Evolutionary conservation across 495 filamentous ascomycete species (phyloP).

Genomic region (Neurospora tetraspora): DNA sequence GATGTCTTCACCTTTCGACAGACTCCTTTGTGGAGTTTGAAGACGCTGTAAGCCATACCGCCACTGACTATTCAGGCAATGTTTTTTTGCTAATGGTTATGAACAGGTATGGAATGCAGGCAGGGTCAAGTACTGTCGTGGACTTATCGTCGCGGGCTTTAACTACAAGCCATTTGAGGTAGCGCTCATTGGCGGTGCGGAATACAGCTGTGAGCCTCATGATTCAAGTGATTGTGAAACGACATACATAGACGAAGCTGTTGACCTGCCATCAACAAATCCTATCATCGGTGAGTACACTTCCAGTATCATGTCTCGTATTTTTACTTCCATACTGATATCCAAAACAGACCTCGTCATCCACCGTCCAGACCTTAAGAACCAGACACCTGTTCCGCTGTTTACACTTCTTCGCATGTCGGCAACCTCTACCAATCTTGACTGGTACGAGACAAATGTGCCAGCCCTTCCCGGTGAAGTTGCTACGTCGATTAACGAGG

Average conservation of each 20-base stretch:
- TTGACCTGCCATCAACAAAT: constrained; percentile 16
- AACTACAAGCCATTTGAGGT: constrained; percentile 30
- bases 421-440: constrained; percentile 31
- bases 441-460: constrained; percentile 37
- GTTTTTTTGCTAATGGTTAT: constrained; percentile 5
- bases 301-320: not conserved
- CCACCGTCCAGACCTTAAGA: constrained; percentile 25
- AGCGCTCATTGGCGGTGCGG: constrained; percentile 11
- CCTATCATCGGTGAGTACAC: constrained; percentile 31
- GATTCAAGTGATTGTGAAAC: constrained; percentile 26
- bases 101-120: constrained; percentile 27
- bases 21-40: constrained; percentile 41
- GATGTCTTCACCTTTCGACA: constrained; percentile 32
- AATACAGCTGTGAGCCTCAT: constrained; percentile 13
- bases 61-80: not conserved
- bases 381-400: constrained; percentile 17
- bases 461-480: constrained; percentile 10
- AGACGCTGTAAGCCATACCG: constrained; percentile 21
- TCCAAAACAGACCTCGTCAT: constrained; percentile 29
- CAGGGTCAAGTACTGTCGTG: constrained; percentile 23
- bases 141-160: constrained; percentile 31
- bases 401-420: constrained; percentile 38
- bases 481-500: not conserved
- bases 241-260: constrained; percentile 18
- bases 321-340: not conserved